phyloP scores from a whole-genome alignment of 345 rosid genomes.

The Populus tremula region DNA sequence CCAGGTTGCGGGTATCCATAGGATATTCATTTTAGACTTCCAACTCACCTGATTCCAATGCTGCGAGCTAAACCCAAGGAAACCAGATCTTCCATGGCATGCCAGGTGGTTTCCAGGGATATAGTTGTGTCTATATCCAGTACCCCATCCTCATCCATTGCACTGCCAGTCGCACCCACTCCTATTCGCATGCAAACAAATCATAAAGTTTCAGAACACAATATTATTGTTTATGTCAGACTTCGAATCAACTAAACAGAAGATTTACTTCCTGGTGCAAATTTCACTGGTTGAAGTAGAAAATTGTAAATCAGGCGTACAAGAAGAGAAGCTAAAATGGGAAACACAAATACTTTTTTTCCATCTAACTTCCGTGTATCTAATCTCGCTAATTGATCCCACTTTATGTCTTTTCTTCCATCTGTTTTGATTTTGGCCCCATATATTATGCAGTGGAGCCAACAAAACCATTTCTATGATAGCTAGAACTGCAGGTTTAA shows the following conservation, averaged over 20 bases:
- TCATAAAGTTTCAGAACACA: background rate
- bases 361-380: background rate
- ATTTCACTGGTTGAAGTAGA: background rate
- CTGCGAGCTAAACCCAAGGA: slow-evolving; percentile 82
- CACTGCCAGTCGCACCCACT: slow-evolving; percentile 71
- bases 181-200: slow-evolving; percentile 38
- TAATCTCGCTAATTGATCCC: background rate
- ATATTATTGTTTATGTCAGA: background rate
- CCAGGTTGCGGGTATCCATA: background rate
- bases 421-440: background rate
- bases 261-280: background rate
- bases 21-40: background rate
- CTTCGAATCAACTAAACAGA: background rate
- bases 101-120: slow-evolving; percentile 87
- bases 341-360: background rate
- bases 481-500: background rate
- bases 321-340: background rate
- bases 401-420: background rate
- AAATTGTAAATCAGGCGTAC: background rate
- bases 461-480: background rate
- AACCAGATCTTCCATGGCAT: slow-evolving; percentile 82
- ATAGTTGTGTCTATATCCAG: slow-evolving; percentile 78
- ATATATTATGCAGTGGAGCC: background rate
- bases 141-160: slow-evolving; percentile 68
- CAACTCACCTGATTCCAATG: slow-evolving; percentile 71